Percentiles rank a stretch among this genome's conserved stretches.
These are phyloP conservation scores for Solanum paucissectum DNA, from an alignment of 257 asterid genomes.

Conservation along the genomic window DNA sequence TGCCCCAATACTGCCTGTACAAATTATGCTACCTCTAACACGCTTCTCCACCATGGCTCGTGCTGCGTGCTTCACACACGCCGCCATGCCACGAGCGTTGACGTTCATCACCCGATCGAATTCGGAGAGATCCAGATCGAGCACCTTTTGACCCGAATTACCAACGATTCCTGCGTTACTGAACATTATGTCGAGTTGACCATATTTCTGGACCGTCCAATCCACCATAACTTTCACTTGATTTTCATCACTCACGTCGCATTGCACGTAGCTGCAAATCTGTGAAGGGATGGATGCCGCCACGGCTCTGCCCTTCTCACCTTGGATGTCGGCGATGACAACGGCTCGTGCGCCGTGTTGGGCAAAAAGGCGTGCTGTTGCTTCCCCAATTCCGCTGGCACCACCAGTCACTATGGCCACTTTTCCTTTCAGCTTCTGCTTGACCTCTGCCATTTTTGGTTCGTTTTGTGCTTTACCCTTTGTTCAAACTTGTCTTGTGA, in stretches of 20 bases:
- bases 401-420: slow-evolving; percentile 42
- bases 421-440: slow-evolving; percentile 22
- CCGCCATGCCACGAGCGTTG: slow-evolving; percentile 22
- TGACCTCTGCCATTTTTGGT: not conserved
- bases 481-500: no score
- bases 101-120: slow-evolving; percentile 10
- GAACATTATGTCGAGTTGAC: slow-evolving; percentile 32
- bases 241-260: slow-evolving; percentile 41
- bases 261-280: slow-evolving; percentile 22
- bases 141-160: slow-evolving; percentile 15
- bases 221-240: slow-evolving; percentile 28
- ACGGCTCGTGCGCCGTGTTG: slow-evolving; percentile 34
- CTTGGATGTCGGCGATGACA: slow-evolving; percentile 40
- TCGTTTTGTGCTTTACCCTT: not conserved
- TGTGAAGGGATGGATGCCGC: slow-evolving; percentile 26
- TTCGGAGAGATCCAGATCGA: slow-evolving; percentile 19
- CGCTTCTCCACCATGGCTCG: slow-evolving; percentile 14
- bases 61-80: slow-evolving; percentile 13
- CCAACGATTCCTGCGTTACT: slow-evolving; percentile 29
- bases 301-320: slow-evolving; percentile 23
- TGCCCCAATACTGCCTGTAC: slow-evolving; percentile 28
- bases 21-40: slow-evolving; percentile 14
- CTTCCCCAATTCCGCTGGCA: slow-evolving; percentile 38
- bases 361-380: slow-evolving; percentile 25
- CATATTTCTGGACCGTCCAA: slow-evolving; percentile 21